Base-by-base conservation (phyloP, 805 yeast species). In the Isabelozyma gotoi region DNA sequence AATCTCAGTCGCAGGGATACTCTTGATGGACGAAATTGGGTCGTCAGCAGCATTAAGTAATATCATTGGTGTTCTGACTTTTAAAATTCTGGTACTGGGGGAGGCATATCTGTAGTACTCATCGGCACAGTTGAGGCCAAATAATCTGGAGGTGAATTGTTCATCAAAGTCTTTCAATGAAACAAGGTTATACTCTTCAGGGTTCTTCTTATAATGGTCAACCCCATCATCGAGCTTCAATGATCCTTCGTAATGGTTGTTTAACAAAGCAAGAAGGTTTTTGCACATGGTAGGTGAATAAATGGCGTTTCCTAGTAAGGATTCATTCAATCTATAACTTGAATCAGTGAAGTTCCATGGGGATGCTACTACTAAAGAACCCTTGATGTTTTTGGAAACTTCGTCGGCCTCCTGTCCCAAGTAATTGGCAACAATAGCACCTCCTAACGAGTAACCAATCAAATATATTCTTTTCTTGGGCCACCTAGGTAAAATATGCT, bases 291-390 rank as follows among this genome's bases (percentile, higher is more conserved):
- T 57, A 11, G 76, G 75, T 8, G 76, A 71, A 46, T 71, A 72
- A 20, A 71, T 53, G 37, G 55, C 49, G 47, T 58, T 56, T n/a
- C 77, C 77, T 21, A 72, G 43, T 5, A 57, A 57, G 10, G 72
- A 69, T 44, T 71, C 75, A 27, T 63, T 51, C 41, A 82, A 60
- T 35, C 74, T 77, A 36, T 66, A 56, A n/a, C 74, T 68, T 6
- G 85, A 73, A 46, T 76, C 81, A 12, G 75, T 62, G 57, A 86
- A 69, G 60, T 85, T 88, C 91, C 91, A 86, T 7, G 92, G 92
- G 17, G 82, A 68, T 12, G 85, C 83, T 53, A 85, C 63, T 7
- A 80, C 63, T 11, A 78, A 71, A 3, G 88, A 84, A 5, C 84
- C 82, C 33, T 74, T 71, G 44, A 84, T 69, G 42, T 74, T 74